Percentiles rank a stretch among this genome's conserved stretches.
These are phyloP conservation scores for Botryobasidium botryosum DNA, from an alignment of 768 basidiomycete genomes.

Conservation along the genomic window DNA sequence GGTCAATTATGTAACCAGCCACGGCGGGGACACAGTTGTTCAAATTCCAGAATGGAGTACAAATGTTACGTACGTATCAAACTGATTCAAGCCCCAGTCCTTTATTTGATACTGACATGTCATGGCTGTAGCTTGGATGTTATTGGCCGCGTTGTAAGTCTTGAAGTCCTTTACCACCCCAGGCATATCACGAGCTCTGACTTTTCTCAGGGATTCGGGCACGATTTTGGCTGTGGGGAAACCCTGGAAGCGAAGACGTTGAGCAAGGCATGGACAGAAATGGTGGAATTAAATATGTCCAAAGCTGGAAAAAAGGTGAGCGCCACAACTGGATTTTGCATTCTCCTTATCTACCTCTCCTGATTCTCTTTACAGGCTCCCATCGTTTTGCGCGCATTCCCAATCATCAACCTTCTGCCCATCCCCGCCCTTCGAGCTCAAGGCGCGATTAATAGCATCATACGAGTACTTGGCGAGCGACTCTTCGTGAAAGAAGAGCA, in stretches of 20 bases:
- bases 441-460: constrained; percentile 16
- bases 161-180: too few species aligned
- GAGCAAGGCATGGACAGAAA: constrained; percentile 16
- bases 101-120: too few species aligned
- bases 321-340: background rate
- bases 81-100: too few species aligned
- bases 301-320: too few species aligned
- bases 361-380: constrained; percentile 6
- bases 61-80: too few species aligned
- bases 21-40: too few species aligned
- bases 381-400: constrained; percentile 17
- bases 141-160: too few species aligned
- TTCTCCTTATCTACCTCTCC: background rate
- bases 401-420: constrained; percentile 16
- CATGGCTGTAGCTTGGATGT: too few species aligned
- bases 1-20: too few species aligned
- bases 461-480: constrained; percentile 13
- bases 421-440: constrained; percentile 17
- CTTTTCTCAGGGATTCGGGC: constrained; percentile 21
- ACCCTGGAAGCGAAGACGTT: constrained; percentile 19
- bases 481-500: too few species aligned
- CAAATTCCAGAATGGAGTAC: too few species aligned
- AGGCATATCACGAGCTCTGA: too few species aligned
- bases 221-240: constrained; percentile 24
- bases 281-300: constrained; percentile 14